A percentile compares a stretch with the other conserved stretches of the same genome.
These are phyloP conservation scores for Leptographium wingfieldii DNA, from an alignment of 2,329 filamentous ascomycete species.

Conservation along the genomic window DNA sequence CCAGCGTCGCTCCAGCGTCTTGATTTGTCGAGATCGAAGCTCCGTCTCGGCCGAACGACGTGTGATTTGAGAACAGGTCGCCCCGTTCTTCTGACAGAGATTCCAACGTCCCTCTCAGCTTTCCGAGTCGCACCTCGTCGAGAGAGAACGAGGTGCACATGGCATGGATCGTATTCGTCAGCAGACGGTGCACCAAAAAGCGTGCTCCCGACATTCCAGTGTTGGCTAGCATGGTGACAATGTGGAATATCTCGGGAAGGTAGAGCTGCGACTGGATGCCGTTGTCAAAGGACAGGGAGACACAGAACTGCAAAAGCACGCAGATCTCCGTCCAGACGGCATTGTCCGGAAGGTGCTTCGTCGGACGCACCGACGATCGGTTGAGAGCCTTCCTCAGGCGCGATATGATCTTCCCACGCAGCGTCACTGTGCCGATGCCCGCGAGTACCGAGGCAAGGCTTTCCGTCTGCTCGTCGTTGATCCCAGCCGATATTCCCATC, in stretches of 20 bases:
- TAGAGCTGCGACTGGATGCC: slow-evolving; percentile 56
- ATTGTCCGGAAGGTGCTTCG: slow-evolving; percentile 52
- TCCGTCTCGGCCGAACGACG: slow-evolving; percentile 35
- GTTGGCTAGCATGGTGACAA: slow-evolving; percentile 59
- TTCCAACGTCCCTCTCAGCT: slow-evolving; percentile 42
- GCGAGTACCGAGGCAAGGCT: slow-evolving; percentile 49
- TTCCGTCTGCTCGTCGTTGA: slow-evolving; percentile 46
- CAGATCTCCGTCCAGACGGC: slow-evolving; percentile 59
- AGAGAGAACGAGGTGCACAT: slow-evolving; percentile 53
- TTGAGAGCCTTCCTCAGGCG: slow-evolving; percentile 55
- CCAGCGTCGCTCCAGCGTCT: slow-evolving; percentile 37
- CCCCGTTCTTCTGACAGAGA: slow-evolving; percentile 46
- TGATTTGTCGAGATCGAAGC: slow-evolving; percentile 41
- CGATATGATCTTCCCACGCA: slow-evolving; percentile 53
- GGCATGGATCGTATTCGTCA: slow-evolving; percentile 56
- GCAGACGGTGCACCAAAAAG: slow-evolving; percentile 46
- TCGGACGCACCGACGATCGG: slow-evolving; percentile 53
- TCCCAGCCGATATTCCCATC: slow-evolving; percentile 42
- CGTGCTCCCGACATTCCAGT: slow-evolving; percentile 46
- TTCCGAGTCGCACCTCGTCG: slow-evolving; percentile 44
- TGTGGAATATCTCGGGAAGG: slow-evolving; percentile 56
- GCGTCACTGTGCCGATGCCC: slow-evolving; percentile 50
- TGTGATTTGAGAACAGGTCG: slow-evolving; percentile 42
- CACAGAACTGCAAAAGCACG: slow-evolving; percentile 51
- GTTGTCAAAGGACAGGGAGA: slow-evolving; percentile 55